Base-by-base conservation (phyloP, 768 basidiomycete species). In the Strobilomyces confusus region DNA sequence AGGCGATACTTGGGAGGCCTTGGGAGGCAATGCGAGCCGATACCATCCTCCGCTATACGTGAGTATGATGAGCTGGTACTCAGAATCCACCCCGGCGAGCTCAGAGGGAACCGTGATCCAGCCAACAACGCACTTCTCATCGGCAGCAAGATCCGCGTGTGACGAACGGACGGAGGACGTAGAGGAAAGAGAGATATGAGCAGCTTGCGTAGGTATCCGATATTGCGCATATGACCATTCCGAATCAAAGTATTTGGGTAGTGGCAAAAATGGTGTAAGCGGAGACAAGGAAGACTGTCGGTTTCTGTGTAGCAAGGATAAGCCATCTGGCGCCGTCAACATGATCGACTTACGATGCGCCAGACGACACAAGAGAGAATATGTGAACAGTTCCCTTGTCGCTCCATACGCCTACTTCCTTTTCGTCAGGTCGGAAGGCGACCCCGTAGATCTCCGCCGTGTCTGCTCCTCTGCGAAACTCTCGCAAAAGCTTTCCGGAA, bases 181-280 rank as follows among this genome's bases (percentile, higher is more conserved):
- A 3, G 87, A 80, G 13, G 86, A 83, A 32, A 93, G 71, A 12
- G 89, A 86, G 44, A 92, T 86, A 58, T 94, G 91, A 9, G 92
- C 76, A 2, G 87, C 86, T 60, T 92, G 89, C 3, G 87, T 75
- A 3, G 93, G 93, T 64, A 97, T 89, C 40, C 90, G 82, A 67
- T 90, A 97, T 59, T 91, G 88, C 14, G 93, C 91, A 64, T 95
- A 94, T 0, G 93, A 95, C 94, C 93, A 95, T 68, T 94, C 87
- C n/a, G 92, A 94, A 63, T 86, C 84, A 65, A 97, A 94, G 68
- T 95, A 95, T 57, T 88, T 90, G 17, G 92, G 92, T 32, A 92
- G 76, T 14, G 87, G 88, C 11, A 95, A 72, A 64, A 86, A 93
- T 4, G 88, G 85, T 15, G 86, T 81, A 44, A 95, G 71, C 5